Conservation (phyloP, 2,329 filamentous ascomycete genomes). For the Trichoderma guizhouense region DNA sequence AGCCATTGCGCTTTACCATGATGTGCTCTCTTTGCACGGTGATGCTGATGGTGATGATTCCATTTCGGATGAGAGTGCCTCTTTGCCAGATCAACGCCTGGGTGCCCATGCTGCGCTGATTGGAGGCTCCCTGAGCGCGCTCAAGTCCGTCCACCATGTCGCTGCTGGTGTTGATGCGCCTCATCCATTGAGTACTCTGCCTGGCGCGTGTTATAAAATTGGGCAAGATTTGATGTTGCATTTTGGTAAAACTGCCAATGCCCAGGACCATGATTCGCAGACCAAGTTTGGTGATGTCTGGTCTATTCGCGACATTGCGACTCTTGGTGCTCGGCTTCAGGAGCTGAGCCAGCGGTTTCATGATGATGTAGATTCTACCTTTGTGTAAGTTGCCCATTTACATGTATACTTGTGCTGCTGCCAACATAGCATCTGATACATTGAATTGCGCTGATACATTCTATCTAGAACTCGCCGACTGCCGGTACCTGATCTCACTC, state of each 20-base stretch:
- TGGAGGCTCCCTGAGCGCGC: neutral
- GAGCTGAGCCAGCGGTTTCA: constrained; percentile 20
- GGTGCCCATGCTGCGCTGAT: neutral
- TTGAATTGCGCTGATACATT: neutral
- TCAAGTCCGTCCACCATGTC: neutral
- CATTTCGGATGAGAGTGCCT: neutral
- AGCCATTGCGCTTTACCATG: constrained; percentile 18
- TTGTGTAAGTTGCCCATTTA: neutral
- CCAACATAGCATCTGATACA: neutral
- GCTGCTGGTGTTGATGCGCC: neutral
- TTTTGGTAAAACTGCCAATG: constrained; percentile 16
- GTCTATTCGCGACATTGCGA: constrained; percentile 21
- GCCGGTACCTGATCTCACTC: neutral
- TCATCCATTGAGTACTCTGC: neutral
- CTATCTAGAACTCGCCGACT: neutral
- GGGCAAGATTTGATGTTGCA: constrained; percentile 27
- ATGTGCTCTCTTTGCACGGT: constrained; percentile 8
- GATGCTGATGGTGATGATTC: neutral
- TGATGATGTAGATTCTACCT: constrained; percentile 6
- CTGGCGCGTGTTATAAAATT: constrained; percentile 25
- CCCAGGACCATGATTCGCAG: neutral
- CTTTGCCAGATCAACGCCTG: neutral
- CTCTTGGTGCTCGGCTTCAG: constrained; percentile 22
- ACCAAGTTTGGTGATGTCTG: constrained; percentile 22
- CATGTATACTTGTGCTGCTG: neutral